Evolutionary conservation across 305 asterid genomes (phyloP).

Genomic region (Caryopteris hybrid): DNA sequence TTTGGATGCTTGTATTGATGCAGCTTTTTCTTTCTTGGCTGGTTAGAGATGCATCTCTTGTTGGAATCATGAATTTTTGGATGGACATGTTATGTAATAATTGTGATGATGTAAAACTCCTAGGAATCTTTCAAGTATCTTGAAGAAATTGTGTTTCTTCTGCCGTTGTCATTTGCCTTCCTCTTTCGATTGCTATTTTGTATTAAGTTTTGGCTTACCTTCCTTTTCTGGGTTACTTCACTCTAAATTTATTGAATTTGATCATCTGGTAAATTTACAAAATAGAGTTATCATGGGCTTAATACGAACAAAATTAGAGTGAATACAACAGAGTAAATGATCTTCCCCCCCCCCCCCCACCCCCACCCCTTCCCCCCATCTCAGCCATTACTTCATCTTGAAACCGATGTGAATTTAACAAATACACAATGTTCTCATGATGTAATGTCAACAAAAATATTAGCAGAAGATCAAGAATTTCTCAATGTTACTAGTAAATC

Average conservation of each 20-base stretch:
- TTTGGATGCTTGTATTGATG: constrained; percentile 9
- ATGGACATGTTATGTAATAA: constrained; percentile 29
- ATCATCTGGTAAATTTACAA: too few relatives aligned
- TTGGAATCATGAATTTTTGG: constrained; percentile 10
- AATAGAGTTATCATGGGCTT: too few relatives aligned
- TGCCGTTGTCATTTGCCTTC: neutral
- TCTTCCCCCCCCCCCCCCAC: too few relatives aligned
- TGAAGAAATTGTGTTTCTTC: constrained; percentile 14
- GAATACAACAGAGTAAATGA: too few relatives aligned
- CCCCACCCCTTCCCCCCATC: too few relatives aligned
- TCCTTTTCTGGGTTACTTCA: neutral
- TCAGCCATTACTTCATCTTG: neutral
- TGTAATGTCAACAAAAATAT: too few relatives aligned
- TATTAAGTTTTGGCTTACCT: neutral
- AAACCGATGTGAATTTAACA: too few relatives aligned
- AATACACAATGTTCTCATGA: too few relatives aligned
- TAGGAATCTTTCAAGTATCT: neutral
- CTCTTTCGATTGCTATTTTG: neutral
- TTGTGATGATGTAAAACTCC: constrained; percentile 10
- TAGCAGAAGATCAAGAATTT: neutral
- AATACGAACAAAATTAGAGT: too few relatives aligned
- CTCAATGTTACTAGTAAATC: neutral
- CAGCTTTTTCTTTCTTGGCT: constrained; percentile 14
- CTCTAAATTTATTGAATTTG: neutral
- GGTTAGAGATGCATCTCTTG: constrained; percentile 15